These are phyloP conservation scores for Fusarium sp. DNA, from an alignment of 2,329 filamentous ascomycete species.

Conservation along the genomic window DNA sequence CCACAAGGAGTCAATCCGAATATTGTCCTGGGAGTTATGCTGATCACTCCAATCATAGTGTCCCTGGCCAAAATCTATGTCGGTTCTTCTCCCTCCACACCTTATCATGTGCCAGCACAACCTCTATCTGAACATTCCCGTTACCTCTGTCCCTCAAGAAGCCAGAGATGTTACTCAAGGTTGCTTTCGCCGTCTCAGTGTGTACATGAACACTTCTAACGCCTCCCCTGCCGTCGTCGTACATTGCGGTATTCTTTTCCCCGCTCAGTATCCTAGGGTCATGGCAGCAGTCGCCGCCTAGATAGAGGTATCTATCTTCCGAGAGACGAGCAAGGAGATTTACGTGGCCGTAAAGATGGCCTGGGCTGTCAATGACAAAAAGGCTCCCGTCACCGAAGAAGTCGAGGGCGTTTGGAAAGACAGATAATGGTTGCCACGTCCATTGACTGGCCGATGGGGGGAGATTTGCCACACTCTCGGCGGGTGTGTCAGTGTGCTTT, in stretches of 20 bases:
- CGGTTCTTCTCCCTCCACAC: too few relatives aligned
- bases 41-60: too few relatives aligned
- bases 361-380: slow-evolving; percentile 6
- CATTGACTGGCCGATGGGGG: neutral
- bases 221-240: too few relatives aligned
- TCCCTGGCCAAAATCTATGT: too few relatives aligned
- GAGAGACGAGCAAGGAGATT: neutral
- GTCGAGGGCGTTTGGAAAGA: neutral
- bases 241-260: neutral
- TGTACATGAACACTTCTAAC: too few relatives aligned
- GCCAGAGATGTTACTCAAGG: too few relatives aligned
- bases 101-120: too few relatives aligned
- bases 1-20: too few relatives aligned
- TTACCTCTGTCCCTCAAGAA: too few relatives aligned
- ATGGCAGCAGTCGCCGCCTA: slow-evolving; percentile 66
- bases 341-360: slow-evolving; percentile 11
- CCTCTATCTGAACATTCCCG: too few relatives aligned
- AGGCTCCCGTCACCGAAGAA: neutral
- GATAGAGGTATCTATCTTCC: slow-evolving; percentile 43
- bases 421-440: neutral
- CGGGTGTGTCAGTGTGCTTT: neutral
- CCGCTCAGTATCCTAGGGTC: slow-evolving; percentile 62
- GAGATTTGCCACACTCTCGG: neutral
- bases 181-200: too few relatives aligned
- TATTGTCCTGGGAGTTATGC: too few relatives aligned